Conservation (phyloP, 768 basidiomycete genomes). For the Macrolepiota fuliginosa region DNA sequence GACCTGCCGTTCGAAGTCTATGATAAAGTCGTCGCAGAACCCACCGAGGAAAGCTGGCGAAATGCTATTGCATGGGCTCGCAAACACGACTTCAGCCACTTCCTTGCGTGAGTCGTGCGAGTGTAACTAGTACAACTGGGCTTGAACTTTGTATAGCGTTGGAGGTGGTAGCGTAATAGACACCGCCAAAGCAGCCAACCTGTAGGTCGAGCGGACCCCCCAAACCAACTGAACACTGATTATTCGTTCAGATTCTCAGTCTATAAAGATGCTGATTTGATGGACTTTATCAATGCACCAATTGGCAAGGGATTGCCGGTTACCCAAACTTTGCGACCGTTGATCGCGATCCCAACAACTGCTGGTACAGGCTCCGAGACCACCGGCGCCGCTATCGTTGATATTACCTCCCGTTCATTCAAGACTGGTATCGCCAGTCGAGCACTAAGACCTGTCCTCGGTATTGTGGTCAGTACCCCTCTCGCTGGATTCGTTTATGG, state of each 20-base stretch:
- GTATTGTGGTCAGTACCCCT: constrained; percentile 55
- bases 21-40: constrained; percentile 82
- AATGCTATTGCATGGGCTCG: constrained; percentile 88
- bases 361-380: constrained; percentile 94
- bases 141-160: constrained; percentile 45
- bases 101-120: constrained; percentile 65
- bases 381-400: constrained; percentile 91
- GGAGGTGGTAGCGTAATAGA: constrained; percentile 96
- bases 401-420: constrained; percentile 88
- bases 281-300: constrained; percentile 97
- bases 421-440: constrained; percentile 96
- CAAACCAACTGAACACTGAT: background rate
- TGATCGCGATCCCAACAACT: constrained; percentile 78
- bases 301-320: constrained; percentile 91
- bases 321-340: constrained; percentile 65
- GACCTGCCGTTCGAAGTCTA: constrained; percentile 81
- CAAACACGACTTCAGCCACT: constrained; percentile 87
- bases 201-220: constrained; percentile 40
- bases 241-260: constrained; percentile 65
- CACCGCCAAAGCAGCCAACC: constrained; percentile 92
- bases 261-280: constrained; percentile 88
- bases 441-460: constrained; percentile 86
- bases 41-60: constrained; percentile 88
- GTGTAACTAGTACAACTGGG: background rate
- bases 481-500: background rate